Base-by-base conservation (phyloP, 2,329 filamentous ascomycete species). In the Exophiala bonariae region DNA sequence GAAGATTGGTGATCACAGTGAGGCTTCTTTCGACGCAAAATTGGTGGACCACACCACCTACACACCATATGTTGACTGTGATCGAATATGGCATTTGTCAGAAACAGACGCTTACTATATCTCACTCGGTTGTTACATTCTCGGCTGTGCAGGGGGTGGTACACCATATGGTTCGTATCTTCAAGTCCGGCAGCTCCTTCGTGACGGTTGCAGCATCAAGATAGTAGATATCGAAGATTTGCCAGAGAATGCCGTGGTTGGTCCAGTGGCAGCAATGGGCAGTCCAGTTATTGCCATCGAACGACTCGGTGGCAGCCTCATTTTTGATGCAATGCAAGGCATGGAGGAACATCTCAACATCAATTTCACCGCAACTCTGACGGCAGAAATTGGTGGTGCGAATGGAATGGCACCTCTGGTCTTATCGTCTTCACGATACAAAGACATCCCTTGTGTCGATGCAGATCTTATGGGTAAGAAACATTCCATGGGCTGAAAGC, bases 331-430 rank as follows among this genome's bases (percentile, higher is more conserved):
- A 26, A 26, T 6, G 11, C 11, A 26, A 26, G 23, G 23, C 11
- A 26, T 26, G 23, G 23, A 26, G 6, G 11, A 11, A 13, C n/a
- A n/a, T n/a, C n/a, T n/a, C n/a, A n/a, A n/a, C n/a, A n/a, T n/a
- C n/a, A n/a, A n/a, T n/a, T n/a, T n/a, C n/a, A n/a, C n/a, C n/a
- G 64, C 61, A 3, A 61, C 70, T 7, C 49, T 61, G 11, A 50
- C 58, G 19, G 52, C 61, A 36, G 61, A 66, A 36, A 64, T 65
- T 44, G 83, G 83, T n/a, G 83, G 83, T 3, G 75, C 75, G 5
- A 86, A 86, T 52, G 82, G 82, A 1, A 67, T 85, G 6, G 76
- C 81, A 52, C 75, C 77, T 68, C 83, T 65, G 71, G 81, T 6
- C 61, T 82, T 4, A 78, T 79, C 5, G 76, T 77, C 0, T 41